Conservation (phyloP, 1,284 basidiomycete genomes). For the Puccinia hordei region DNA sequence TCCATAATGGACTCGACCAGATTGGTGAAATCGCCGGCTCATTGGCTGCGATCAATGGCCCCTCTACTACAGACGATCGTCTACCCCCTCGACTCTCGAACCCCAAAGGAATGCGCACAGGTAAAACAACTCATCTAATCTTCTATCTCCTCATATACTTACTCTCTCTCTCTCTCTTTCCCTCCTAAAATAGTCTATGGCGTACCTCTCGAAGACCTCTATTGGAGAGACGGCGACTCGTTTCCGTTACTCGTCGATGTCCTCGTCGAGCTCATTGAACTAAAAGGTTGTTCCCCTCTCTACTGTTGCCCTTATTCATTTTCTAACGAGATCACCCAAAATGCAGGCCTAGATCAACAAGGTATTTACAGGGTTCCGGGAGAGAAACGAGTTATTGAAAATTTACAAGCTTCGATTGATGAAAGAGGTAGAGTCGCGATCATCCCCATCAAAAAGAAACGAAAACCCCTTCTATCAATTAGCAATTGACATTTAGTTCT, state of each 20-base stretch:
- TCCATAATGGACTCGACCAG: slow-evolving; percentile 37
- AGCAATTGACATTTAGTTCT: not conserved
- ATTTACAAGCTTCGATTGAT: slow-evolving; percentile 44
- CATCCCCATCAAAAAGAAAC: not conserved
- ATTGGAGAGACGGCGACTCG: slow-evolving; percentile 42
- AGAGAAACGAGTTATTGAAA: slow-evolving; percentile 46
- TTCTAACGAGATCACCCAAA: not conserved
- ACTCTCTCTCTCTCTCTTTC: no score
- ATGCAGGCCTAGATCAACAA: slow-evolving; percentile 42
- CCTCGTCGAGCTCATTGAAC: slow-evolving; percentile 42
- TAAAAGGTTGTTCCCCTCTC: slow-evolving; percentile 21
- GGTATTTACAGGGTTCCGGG: slow-evolving; percentile 46
- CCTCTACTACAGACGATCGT: slow-evolving; percentile 23
- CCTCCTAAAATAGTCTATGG: slow-evolving; percentile 50
- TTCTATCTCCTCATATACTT: no score
- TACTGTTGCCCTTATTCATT: slow-evolving; percentile 1
- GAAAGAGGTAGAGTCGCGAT: slow-evolving; percentile 22
- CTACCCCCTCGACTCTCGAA: slow-evolving; percentile 35
- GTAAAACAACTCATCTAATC: no score
- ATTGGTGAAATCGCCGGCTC: slow-evolving; percentile 46
- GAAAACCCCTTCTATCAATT: no score
- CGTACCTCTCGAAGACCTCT: slow-evolving; percentile 40
- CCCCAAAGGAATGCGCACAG: slow-evolving; percentile 43
- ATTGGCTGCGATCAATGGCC: slow-evolving; percentile 14
- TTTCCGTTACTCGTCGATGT: slow-evolving; percentile 40